Evolutionary conservation across 495 filamentous ascomycete genomes (phyloP).

Genomic region (Podospora bellae-mahoneyi): DNA sequence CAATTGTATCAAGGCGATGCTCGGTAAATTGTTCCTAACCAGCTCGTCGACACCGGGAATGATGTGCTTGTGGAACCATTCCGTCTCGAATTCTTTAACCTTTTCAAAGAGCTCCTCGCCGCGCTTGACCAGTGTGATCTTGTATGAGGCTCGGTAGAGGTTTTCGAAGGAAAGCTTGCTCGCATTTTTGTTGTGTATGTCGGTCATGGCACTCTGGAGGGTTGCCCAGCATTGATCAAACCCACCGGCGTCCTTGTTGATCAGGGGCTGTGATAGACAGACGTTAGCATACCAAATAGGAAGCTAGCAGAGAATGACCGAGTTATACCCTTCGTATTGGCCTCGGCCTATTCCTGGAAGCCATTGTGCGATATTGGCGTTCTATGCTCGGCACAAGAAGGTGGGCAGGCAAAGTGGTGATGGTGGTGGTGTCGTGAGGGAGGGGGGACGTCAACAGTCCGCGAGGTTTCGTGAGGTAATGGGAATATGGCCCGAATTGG

Average conservation of each 20-base stretch:
- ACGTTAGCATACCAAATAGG: neutral
- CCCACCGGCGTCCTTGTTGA: constrained; percentile 44
- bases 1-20: constrained; percentile 42
- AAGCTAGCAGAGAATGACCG: neutral
- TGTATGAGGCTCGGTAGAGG: constrained; percentile 93
- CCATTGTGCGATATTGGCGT: neutral
- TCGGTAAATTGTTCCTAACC: constrained; percentile 58
- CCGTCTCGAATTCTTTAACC: constrained; percentile 73
- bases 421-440: neutral
- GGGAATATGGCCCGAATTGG: too few species aligned
- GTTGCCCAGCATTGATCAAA: constrained; percentile 80
- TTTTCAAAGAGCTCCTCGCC: constrained; percentile 78
- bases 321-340: constrained; percentile 26
- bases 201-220: constrained; percentile 66
- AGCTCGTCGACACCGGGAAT: constrained; percentile 59
- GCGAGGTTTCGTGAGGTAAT: too few species aligned
- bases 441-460: neutral
- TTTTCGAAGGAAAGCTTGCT: constrained; percentile 90
- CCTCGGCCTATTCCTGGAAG: constrained; percentile 20
- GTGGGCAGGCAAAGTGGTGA: neutral
- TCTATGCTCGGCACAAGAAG: neutral
- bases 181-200: constrained; percentile 91
- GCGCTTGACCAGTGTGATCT: constrained; percentile 83
- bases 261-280: constrained; percentile 25
- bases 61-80: constrained; percentile 71